Conservation (phyloP, 2,329 filamentous ascomycete genomes). For the Colletotrichum orchidophilum region DNA sequence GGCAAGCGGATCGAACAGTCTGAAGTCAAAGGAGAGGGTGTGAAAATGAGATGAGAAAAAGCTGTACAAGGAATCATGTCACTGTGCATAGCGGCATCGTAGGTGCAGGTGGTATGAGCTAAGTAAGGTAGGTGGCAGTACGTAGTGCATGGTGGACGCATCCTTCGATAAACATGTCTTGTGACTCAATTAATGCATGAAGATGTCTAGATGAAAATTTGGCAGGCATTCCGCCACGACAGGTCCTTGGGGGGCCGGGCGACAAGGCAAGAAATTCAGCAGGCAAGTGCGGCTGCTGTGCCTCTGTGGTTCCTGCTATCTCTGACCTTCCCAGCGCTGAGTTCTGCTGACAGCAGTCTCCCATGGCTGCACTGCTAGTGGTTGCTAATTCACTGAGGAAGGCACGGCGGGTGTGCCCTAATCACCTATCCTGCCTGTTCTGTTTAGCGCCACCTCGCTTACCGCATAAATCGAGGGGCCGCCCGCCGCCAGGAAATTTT, state of each 20-base stretch:
- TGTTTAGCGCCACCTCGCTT: slow-evolving; percentile 32
- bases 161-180: slow-evolving; percentile 20
- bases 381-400: slow-evolving; percentile 5
- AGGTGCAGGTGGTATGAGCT: slow-evolving; percentile 24
- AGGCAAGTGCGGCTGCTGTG: not conserved
- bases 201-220: slow-evolving; percentile 28
- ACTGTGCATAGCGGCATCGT: slow-evolving; percentile 8
- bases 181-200: slow-evolving; percentile 32
- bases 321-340: slow-evolving; percentile 11
- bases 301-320: slow-evolving; percentile 4
- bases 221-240: slow-evolving; percentile 19
- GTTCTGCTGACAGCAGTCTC: not conserved
- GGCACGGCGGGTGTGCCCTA: slow-evolving; percentile 31
- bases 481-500: slow-evolving; percentile 44
- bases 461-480: slow-evolving; percentile 34
- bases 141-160: slow-evolving; percentile 18
- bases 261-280: not conserved
- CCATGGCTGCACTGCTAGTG: slow-evolving; percentile 1
- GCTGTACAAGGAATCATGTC: slow-evolving; percentile 22
- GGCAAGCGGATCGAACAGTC: slow-evolving; percentile 1
- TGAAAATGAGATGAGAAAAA: not conserved
- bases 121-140: not conserved
- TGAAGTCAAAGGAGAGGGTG: slow-evolving; percentile 10
- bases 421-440: slow-evolving; percentile 24
- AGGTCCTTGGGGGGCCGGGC: not conserved